Conservation (phyloP, 805 yeast species). For the Candida incommunis region DNA sequence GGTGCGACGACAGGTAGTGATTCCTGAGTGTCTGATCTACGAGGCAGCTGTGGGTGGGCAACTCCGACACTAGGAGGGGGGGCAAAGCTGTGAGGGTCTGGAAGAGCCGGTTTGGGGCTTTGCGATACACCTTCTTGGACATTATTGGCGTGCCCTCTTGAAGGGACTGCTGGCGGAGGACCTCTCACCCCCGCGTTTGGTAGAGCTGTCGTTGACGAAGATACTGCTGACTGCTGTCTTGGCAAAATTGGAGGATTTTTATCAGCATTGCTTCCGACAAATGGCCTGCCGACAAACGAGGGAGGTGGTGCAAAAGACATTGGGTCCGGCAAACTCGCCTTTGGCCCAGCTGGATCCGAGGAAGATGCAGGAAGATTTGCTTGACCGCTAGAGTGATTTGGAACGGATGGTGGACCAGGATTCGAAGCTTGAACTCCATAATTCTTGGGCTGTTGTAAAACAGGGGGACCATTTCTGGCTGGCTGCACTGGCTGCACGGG, state of each 20-base stretch:
- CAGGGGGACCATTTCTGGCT: slow-evolving; percentile 2
- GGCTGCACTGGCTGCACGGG: background rate
- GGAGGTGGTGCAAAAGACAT: slow-evolving; percentile 16
- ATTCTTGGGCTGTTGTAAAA: slow-evolving; percentile 2
- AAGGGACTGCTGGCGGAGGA: slow-evolving; percentile 7
- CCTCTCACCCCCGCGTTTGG: background rate
- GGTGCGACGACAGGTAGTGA: too few species aligned
- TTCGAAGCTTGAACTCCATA: slow-evolving; percentile 4
- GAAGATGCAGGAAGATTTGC: slow-evolving; percentile 3
- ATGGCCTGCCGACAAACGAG: slow-evolving; percentile 6
- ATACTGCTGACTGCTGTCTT: too few species aligned
- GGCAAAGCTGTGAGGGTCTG: background rate
- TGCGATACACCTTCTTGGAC: background rate
- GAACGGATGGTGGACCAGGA: slow-evolving; percentile 3
- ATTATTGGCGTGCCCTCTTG: slow-evolving; percentile 2
- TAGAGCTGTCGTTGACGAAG: slow-evolving; percentile 6
- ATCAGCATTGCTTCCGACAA: background rate
- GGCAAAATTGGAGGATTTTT: background rate
- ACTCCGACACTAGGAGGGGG: slow-evolving; percentile 6
- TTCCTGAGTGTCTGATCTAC: too few species aligned
- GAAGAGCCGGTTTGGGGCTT: slow-evolving; percentile 3
- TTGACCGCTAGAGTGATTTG: slow-evolving; percentile 4
- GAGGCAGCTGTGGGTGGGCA: slow-evolving; percentile 6
- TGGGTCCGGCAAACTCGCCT: slow-evolving; percentile 13
- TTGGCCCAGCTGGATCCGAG: background rate